These are phyloP conservation scores for Candida tibetensis DNA, from an alignment of 805 yeast species.

Conservation along the genomic window DNA sequence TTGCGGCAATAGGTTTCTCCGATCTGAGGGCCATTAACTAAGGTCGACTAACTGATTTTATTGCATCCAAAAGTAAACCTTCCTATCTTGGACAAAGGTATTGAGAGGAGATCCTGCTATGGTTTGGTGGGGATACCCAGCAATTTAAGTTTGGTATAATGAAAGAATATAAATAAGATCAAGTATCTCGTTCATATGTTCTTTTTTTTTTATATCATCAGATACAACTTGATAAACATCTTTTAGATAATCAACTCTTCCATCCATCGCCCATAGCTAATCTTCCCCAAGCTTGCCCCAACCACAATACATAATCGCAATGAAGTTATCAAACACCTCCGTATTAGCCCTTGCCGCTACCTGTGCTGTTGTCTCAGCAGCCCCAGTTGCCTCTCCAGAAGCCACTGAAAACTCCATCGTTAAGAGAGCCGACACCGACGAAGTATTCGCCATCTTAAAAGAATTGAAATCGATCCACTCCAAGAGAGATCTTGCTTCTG, in stretches of 20 bases:
- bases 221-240: no score
- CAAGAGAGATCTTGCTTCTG: slow-evolving; percentile 35
- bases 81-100: slow-evolving; percentile 6
- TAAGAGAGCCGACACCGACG: slow-evolving; percentile 34
- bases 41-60: no score
- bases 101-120: background rate
- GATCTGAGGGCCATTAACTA: no score
- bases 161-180: no score
- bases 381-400: slow-evolving; percentile 21
- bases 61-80: slow-evolving; percentile 1
- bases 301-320: slow-evolving; percentile 16
- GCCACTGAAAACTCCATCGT: slow-evolving; percentile 23
- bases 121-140: background rate
- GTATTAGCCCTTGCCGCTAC: slow-evolving; percentile 40
- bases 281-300: no score
- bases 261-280: no score
- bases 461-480: slow-evolving; percentile 33
- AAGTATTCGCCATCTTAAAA: slow-evolving; percentile 31
- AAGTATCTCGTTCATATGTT: no score
- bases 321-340: slow-evolving; percentile 42
- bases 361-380: slow-evolving; percentile 35
- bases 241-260: no score
- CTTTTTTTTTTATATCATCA: no score
- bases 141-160: no score
- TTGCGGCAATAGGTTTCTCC: slow-evolving; percentile 14